Conservation (phyloP, 2,329 filamentous ascomycete species). For the Aureobasidium melanogenum region DNA sequence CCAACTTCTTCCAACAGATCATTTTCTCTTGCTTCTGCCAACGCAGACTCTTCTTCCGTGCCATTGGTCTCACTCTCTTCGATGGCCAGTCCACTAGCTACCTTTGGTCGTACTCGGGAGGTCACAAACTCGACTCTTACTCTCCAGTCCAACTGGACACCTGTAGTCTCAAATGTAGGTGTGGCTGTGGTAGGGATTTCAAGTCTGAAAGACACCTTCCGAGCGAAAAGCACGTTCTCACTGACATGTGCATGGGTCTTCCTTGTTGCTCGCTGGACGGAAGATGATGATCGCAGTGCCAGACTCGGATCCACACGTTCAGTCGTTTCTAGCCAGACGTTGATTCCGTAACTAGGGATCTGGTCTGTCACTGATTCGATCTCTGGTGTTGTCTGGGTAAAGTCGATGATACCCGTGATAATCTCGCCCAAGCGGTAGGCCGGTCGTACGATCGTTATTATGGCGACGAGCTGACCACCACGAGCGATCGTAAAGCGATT, state of each 20-base stretch:
- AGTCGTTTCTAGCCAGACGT: constrained; percentile 74
- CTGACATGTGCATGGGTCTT: constrained; percentile 69
- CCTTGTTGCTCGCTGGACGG: constrained; percentile 77
- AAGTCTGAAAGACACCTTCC: constrained; percentile 69
- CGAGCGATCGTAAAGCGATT: constrained; percentile 94
- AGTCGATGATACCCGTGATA: constrained; percentile 76
- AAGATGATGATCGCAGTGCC: constrained; percentile 75
- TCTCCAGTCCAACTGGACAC: constrained; percentile 80
- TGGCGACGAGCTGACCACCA: constrained; percentile 82
- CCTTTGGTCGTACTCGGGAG: constrained; percentile 40
- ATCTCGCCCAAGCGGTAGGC: constrained; percentile 85
- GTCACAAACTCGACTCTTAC: constrained; percentile 89
- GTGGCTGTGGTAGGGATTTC: constrained; percentile 77
- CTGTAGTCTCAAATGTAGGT: constrained; percentile 85
- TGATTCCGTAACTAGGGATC: constrained; percentile 76
- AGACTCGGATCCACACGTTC: constrained; percentile 75
- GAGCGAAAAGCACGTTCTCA: constrained; percentile 74
- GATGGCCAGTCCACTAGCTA: constrained; percentile 15
- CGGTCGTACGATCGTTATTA: constrained; percentile 79
- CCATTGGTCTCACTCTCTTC: constrained; percentile 51
- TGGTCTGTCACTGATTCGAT: background rate
- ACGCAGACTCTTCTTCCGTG: constrained; percentile 45
- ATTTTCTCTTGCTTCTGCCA: constrained; percentile 43
- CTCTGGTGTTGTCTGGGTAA: constrained; percentile 38
- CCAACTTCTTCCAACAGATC: constrained; percentile 26